Percentiles rank a stretch among this genome's conserved stretches.
These are phyloP conservation scores for Pseudomassariella vexata DNA, from an alignment of 2,329 filamentous ascomycete species.

Conservation along the genomic window DNA sequence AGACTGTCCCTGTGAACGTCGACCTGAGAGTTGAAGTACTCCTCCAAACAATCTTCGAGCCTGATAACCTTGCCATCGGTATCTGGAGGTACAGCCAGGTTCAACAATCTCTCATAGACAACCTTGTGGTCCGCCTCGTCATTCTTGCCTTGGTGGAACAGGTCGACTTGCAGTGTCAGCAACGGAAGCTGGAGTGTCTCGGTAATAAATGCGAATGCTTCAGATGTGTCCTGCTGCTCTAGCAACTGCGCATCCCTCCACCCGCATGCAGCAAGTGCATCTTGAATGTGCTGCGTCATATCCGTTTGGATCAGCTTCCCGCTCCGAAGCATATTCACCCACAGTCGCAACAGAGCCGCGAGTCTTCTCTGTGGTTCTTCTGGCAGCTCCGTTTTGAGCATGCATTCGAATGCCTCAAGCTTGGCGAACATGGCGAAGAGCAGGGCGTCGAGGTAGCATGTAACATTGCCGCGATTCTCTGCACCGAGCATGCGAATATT, in stretches of 20 bases:
- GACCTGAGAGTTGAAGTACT: slow-evolving; percentile 91
- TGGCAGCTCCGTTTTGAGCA: slow-evolving; percentile 74
- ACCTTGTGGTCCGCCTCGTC: slow-evolving; percentile 90
- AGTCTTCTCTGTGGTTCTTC: slow-evolving; percentile 68
- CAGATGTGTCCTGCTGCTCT: slow-evolving; percentile 91
- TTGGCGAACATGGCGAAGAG: slow-evolving; percentile 95
- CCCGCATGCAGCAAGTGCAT: slow-evolving; percentile 76
- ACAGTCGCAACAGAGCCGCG: slow-evolving; percentile 73
- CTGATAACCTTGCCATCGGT: slow-evolving; percentile 66
- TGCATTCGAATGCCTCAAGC: slow-evolving; percentile 85
- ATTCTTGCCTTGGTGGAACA: slow-evolving; percentile 86
- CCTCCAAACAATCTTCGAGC: slow-evolving; percentile 85
- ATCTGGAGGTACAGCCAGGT: slow-evolving; percentile 81
- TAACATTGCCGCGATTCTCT: slow-evolving; percentile 78
- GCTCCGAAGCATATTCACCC: slow-evolving; percentile 86
- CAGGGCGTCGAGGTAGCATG: slow-evolving; percentile 89
- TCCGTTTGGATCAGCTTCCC: slow-evolving; percentile 82
- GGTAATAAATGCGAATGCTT: slow-evolving; percentile 93
- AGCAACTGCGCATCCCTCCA: slow-evolving; percentile 74
- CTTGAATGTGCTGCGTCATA: slow-evolving; percentile 77
- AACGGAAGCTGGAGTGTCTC: slow-evolving; percentile 82
- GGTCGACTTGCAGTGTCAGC: slow-evolving; percentile 85
- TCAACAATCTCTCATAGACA: slow-evolving; percentile 82
- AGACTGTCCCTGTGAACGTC: slow-evolving; percentile 74
- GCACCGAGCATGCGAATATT: slow-evolving; percentile 72